Conservation (phyloP, 352 stramenopile species). For the Phytophthora melonis region DNA sequence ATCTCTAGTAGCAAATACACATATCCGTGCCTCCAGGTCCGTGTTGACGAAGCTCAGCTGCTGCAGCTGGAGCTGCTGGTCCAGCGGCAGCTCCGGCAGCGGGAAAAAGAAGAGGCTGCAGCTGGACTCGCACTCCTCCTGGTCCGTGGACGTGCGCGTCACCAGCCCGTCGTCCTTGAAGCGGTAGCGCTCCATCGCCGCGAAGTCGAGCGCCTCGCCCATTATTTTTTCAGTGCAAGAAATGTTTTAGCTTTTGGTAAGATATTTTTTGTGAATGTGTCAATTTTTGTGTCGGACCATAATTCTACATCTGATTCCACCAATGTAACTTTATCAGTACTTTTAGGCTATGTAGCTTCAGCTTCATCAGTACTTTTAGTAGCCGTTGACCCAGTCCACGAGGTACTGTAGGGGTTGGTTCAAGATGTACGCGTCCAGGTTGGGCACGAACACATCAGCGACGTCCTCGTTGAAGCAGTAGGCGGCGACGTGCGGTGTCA, state of each 20-base stretch:
- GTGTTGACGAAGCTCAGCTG: conserved; percentile 83
- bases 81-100: conserved; percentile 70
- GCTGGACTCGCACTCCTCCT: conserved; percentile 92
- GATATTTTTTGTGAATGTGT: background rate
- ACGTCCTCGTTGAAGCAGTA: conserved; percentile 78
- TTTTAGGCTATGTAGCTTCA: background rate
- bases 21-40: conserved; percentile 45
- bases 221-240: background rate
- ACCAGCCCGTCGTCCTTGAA: conserved; percentile 60
- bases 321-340: background rate
- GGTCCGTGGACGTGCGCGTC: conserved; percentile 70
- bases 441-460: conserved; percentile 71
- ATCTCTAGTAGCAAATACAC: background rate
- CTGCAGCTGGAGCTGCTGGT: conserved; percentile 89
- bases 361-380: conserved; percentile 18
- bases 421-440: conserved; percentile 46
- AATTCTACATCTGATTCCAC: background rate
- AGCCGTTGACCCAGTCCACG: conserved; percentile 39
- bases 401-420: conserved; percentile 28
- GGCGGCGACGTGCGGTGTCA: conserved; percentile 84
- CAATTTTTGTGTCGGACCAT: background rate
- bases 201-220: conserved; percentile 27
- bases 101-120: conserved; percentile 94
- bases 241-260: background rate
- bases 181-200: conserved; percentile 55